Evolutionary conservation across 495 filamentous ascomycete species (phyloP).

Genomic region (Pyrenula aspistea): DNA sequence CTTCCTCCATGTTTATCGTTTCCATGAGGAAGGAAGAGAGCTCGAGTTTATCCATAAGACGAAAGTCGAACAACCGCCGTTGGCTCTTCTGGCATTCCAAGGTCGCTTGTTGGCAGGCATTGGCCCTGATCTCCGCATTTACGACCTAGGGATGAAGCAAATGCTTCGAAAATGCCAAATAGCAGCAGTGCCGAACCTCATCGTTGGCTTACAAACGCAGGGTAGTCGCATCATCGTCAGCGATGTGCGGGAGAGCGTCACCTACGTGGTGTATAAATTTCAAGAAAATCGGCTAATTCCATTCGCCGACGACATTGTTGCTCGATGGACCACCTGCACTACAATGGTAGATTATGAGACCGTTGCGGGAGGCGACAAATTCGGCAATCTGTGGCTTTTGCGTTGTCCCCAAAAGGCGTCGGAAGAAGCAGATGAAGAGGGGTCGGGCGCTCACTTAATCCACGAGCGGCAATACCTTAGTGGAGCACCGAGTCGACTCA

Average conservation of each 20-base stretch:
- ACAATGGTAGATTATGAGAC: constrained; percentile 98
- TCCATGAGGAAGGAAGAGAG: constrained; percentile 71
- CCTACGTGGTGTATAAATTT: constrained; percentile 87
- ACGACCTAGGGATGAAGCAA: constrained; percentile 82
- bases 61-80: constrained; percentile 73
- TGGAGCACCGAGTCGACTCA: constrained; percentile 73
- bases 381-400: constrained; percentile 89
- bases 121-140: constrained; percentile 70
- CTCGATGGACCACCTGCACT: constrained; percentile 77
- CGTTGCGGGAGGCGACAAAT: constrained; percentile 89
- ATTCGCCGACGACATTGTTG: constrained; percentile 78
- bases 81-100: constrained; percentile 84
- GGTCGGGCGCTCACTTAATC: constrained; percentile 74
- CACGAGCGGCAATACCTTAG: constrained; percentile 83
- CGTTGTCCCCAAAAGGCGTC: constrained; percentile 78
- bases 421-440: constrained; percentile 84
- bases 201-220: constrained; percentile 80
- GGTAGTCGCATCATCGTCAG: constrained; percentile 85
- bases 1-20: constrained; percentile 87
- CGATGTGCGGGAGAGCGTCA: constrained; percentile 82
- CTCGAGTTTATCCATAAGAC: constrained; percentile 97
- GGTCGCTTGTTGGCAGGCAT: constrained; percentile 77
- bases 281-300: constrained; percentile 83
- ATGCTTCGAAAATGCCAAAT: constrained; percentile 85
- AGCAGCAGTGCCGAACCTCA: constrained; percentile 65